Percentiles rank a stretch among this genome's conserved stretches.
Conservation (phyloP, 805 yeast species). For the Yarrowia osloensis region DNA sequence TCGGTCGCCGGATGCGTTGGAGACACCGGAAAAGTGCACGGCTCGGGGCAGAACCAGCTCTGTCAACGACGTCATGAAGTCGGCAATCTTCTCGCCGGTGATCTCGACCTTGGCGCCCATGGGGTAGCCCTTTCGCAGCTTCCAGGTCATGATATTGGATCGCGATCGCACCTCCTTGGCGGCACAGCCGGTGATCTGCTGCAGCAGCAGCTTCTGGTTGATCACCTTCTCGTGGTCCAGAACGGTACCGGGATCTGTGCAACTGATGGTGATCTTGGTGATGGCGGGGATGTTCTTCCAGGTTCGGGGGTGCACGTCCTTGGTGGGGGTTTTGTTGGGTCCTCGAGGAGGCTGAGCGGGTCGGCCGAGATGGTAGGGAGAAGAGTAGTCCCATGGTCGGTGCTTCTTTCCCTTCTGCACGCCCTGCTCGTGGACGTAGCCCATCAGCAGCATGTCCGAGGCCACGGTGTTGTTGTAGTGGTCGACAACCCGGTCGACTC, state of each 20-base stretch:
- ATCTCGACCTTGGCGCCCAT: constrained; percentile 87
- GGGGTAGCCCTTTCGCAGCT: constrained; percentile 79
- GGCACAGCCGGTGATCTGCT: constrained; percentile 91
- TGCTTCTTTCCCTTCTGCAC: constrained; percentile 64
- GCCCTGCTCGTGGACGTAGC: constrained; percentile 66
- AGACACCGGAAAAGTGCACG: constrained; percentile 80
- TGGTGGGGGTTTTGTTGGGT: constrained; percentile 62
- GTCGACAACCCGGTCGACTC: constrained; percentile 74
- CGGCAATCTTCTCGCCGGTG: constrained; percentile 78
- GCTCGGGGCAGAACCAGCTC: constrained; percentile 93
- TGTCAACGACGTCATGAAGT: constrained; percentile 80
- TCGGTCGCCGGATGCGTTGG: constrained; percentile 75
- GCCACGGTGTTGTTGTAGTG: constrained; percentile 74
- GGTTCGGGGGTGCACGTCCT: constrained; percentile 69
- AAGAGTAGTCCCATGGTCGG: constrained; percentile 81
- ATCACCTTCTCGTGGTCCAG: constrained; percentile 71
- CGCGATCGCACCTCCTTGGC: constrained; percentile 73
- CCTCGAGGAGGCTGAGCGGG: constrained; percentile 76
- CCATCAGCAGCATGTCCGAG: constrained; percentile 75
- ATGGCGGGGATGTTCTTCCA: constrained; percentile 72
- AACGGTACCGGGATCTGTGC: constrained; percentile 65
- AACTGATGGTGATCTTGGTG: constrained; percentile 66
- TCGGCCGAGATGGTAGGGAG: constrained; percentile 89
- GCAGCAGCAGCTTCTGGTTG: constrained; percentile 74
- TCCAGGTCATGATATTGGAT: constrained; percentile 82